Base-by-base conservation (phyloP, 768 basidiomycete genomes). In the Leccinum boreale region DNA sequence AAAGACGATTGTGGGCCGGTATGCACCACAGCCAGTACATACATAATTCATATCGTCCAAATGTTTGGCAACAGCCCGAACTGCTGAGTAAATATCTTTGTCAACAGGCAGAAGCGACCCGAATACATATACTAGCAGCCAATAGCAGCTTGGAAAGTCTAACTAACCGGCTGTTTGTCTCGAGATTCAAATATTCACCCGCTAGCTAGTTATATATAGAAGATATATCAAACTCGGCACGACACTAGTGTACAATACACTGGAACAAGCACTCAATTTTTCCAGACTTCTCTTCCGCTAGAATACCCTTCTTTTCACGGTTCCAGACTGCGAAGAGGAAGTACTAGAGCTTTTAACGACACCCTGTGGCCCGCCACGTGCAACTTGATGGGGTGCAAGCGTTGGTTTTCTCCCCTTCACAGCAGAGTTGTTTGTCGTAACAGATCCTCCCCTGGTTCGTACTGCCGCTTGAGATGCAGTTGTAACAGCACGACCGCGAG, bases 321-420 rank as follows among this genome's bases (percentile, higher is more conserved):
- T 70, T 35, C 61, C 68, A 55, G 66, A 65, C 60, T 62, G 70
- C 44, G 71, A 69, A 61, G 62, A 65, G 31, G 62, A 62, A 45
- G 71, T 58, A 24, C 59, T 69, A 19, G 65, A 59, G 26, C 54
- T 73, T 62, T 64, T 63, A 19, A 47, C 24, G n/a, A 62, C 42
- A 14, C 50, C 59, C 42, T 57, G 67, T n/a, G 57, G 28, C 10
- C 47, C 58, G 17, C 60, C 57, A 15, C 59, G 57, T 42, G 24
- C 10, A 39, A 35, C 39, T 26, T 62, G 69, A 53, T 61, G 62
- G 8, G 62, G 23, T 5, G 17, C 35, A 31, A 52, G 17, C 2
- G 21, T 53, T 31, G 57, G 24, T 51, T 60, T 67, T 45, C 62
- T 67, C 29, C 57, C 59, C 39, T 55, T 63, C 1, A 61, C 51